A percentile compares a stretch with the other conserved stretches of the same genome.
Conservation (phyloP, 495 filamentous ascomycete species). For the Xylaria castorea region DNA sequence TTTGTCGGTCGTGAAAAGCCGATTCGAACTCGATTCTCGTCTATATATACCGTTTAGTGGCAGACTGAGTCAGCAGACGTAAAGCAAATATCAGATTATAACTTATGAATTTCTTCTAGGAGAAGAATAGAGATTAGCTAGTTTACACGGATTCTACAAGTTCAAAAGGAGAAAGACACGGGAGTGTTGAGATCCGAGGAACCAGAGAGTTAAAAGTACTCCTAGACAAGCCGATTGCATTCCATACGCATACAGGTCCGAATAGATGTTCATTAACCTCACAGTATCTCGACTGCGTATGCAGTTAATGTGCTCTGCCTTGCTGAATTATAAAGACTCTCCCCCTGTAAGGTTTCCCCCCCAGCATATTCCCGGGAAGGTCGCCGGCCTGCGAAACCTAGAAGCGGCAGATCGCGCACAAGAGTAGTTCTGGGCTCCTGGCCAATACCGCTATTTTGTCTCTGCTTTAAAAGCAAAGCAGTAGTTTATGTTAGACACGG, state of each 20-base stretch:
- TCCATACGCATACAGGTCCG: not conserved
- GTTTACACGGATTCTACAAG: not conserved
- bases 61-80: too few relatives aligned
- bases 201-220: not conserved
- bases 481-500: not conserved
- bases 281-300: slow-evolving; percentile 8
- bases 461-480: not conserved
- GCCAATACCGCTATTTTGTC: not conserved
- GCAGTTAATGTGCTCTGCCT: slow-evolving; percentile 11
- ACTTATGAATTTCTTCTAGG: not conserved
- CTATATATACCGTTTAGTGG: not conserved
- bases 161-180: slow-evolving; percentile 1
- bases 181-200: not conserved
- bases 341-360: slow-evolving; percentile 13
- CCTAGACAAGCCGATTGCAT: not conserved
- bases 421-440: not conserved
- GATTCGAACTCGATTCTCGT: not conserved
- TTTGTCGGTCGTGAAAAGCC: not conserved
- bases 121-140: not conserved
- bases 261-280: not conserved
- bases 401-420: slow-evolving; percentile 1
- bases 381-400: slow-evolving; percentile 15
- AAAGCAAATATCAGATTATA: not conserved
- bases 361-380: slow-evolving; percentile 13
- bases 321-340: not conserved